These are phyloP conservation scores for Debaryomyces udenii DNA, from an alignment of 1,139 yeast genomes.

Conservation along the genomic window DNA sequence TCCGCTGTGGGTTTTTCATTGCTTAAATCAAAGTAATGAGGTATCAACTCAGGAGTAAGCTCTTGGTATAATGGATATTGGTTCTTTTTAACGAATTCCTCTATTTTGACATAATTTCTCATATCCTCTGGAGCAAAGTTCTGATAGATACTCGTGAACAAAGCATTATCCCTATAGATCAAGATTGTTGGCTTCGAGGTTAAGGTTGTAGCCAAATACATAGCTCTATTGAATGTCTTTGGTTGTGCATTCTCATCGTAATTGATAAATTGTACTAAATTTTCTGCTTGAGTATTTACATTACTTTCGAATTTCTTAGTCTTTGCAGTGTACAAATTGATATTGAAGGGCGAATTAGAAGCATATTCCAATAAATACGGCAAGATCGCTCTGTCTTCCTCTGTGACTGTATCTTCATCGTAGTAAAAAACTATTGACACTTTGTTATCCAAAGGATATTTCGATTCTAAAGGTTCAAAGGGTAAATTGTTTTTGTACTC, in stretches of 20 bases:
- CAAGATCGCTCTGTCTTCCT: conserved; percentile 63
- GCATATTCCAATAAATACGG: conserved; percentile 62
- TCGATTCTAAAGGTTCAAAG: conserved; percentile 32
- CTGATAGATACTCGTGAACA: conserved; percentile 56
- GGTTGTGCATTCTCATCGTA: conserved; percentile 34
- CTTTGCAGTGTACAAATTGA: conserved; percentile 54
- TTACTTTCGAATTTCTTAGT: conserved; percentile 46
- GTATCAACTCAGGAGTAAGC: conserved; percentile 43
- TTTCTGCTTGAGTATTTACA: conserved; percentile 45
- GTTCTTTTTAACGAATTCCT: conserved; percentile 50
- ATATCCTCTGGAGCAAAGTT: conserved; percentile 66
- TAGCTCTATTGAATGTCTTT: conserved; percentile 42
- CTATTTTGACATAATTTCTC: conserved; percentile 51
- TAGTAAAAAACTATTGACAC: conserved; percentile 57
- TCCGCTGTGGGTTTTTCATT: conserved; percentile 25
- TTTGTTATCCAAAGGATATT: conserved; percentile 45
- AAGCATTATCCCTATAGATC: conserved; percentile 58
- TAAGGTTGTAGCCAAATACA: conserved; percentile 53
- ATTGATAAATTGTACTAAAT: conserved; percentile 44
- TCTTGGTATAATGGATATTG: conserved; percentile 56
- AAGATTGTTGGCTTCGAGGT: conserved; percentile 64
- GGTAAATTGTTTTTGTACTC: conserved; percentile 40
- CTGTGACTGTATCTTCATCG: conserved; percentile 51
- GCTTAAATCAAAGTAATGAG: conserved; percentile 33
- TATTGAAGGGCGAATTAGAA: conserved; percentile 56